A percentile compares a stretch with the other conserved stretches of the same genome.
Evolutionary conservation across 768 basidiomycete species (phyloP).

Genomic region (Collybia sp.): DNA sequence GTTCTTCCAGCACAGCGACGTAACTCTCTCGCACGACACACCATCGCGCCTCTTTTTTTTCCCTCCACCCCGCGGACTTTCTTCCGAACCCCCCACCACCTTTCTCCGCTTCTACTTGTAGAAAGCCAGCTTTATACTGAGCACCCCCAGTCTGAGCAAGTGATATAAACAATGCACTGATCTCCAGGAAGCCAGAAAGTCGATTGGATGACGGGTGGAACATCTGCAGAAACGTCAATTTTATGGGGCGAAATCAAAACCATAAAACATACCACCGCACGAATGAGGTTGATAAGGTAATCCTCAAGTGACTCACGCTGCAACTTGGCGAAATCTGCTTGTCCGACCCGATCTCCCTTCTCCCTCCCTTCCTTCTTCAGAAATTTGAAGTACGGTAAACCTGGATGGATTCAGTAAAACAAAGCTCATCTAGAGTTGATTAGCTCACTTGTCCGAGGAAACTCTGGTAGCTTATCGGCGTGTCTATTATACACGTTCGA

Average conservation of each 20-base stretch:
- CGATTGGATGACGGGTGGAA: constrained; percentile 92
- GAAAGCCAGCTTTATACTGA: constrained; percentile 89
- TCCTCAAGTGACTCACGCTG: constrained; percentile 83
- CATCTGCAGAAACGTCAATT: constrained; percentile 54
- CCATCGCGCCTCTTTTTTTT: constrained; percentile 74
- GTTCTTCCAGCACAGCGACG: constrained; percentile 80
- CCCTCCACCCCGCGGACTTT: constrained; percentile 54
- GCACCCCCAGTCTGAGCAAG: constrained; percentile 78
- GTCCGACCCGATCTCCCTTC: constrained; percentile 46
- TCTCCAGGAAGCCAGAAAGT: constrained; percentile 85
- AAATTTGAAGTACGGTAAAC: constrained; percentile 89
- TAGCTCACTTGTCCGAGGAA: constrained; percentile 72
- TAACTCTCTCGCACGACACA: constrained; percentile 91
- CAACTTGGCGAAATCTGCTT: constrained; percentile 73
- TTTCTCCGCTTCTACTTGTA: constrained; percentile 53
- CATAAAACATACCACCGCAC: constrained; percentile 67
- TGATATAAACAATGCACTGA: constrained; percentile 81
- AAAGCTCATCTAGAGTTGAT: neutral
- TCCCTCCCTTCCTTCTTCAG: constrained; percentile 59
- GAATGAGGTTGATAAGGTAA: constrained; percentile 84
- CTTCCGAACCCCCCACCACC: constrained; percentile 58
- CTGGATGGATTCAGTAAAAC: constrained; percentile 27
- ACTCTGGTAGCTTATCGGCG: constrained; percentile 81
- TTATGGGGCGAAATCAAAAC: constrained; percentile 2
- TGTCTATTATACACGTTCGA: constrained; percentile 76